These are phyloP conservation scores for Marasmius oreades DNA, from an alignment of 1,284 basidiomycete species.

Conservation along the genomic window DNA sequence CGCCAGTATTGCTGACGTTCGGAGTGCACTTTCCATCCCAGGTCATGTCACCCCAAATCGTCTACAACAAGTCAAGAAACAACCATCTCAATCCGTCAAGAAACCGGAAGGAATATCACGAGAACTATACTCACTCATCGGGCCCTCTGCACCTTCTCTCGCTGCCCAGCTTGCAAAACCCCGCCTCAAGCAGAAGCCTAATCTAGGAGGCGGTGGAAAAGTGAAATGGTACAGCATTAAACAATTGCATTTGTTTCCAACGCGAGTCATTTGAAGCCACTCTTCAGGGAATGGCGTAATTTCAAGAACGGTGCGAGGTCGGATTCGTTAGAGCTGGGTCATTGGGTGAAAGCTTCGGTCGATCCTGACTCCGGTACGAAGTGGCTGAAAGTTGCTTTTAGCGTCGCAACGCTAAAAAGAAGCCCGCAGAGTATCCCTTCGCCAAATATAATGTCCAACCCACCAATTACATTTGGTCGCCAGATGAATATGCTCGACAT, in stretches of 20 bases:
- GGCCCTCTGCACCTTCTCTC: conserved; percentile 84
- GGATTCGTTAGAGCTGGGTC: conserved; percentile 58
- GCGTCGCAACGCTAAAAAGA: background rate
- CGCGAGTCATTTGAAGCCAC: conserved; percentile 4
- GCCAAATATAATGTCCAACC: conserved; percentile 77
- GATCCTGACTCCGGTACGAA: conserved; percentile 52
- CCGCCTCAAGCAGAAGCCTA: conserved; percentile 84
- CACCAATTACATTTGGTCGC: conserved; percentile 77
- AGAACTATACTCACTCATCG: conserved; percentile 92
- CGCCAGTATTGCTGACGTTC: conserved; percentile 75
- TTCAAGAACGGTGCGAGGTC: conserved; percentile 68
- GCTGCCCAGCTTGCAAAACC: conserved; percentile 75
- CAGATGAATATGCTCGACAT: conserved; percentile 85
- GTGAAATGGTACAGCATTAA: conserved; percentile 56
- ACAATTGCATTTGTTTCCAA: background rate
- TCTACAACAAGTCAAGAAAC: conserved; percentile 39
- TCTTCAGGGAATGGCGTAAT: conserved; percentile 64
- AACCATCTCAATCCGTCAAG: conserved; percentile 33
- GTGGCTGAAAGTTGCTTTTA: background rate
- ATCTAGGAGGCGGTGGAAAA: conserved; percentile 55
- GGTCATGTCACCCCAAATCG: conserved; percentile 34
- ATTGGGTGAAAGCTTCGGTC: conserved; percentile 65
- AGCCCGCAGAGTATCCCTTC: conserved; percentile 64
- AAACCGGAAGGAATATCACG: conserved; percentile 91
- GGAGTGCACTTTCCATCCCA: conserved; percentile 72